Percentiles rank a stretch among this genome's conserved stretches.
These are phyloP conservation scores for Fusarium napiforme DNA, from an alignment of 2,329 filamentous ascomycete species.

Conservation along the genomic window DNA sequence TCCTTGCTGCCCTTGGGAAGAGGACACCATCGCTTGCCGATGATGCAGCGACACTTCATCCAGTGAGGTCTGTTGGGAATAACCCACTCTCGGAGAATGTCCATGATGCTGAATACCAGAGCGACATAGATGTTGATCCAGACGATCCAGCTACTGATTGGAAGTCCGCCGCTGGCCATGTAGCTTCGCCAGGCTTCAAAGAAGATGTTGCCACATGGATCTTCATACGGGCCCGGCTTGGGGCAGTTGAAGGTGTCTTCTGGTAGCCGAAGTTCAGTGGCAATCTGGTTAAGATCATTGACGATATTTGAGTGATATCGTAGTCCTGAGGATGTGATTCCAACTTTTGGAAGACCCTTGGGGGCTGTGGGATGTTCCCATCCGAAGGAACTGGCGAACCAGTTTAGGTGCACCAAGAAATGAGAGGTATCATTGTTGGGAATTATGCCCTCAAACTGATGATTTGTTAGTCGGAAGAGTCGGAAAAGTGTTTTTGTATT, in stretches of 20 bases:
- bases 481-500: not conserved
- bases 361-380: constrained; percentile 44
- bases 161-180: constrained; percentile 23
- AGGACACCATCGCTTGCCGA: constrained; percentile 42
- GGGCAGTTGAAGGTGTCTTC: constrained; percentile 39
- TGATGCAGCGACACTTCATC: constrained; percentile 42
- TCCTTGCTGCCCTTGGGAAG: constrained; percentile 42
- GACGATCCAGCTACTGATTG: constrained; percentile 26
- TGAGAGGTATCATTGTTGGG: constrained; percentile 42
- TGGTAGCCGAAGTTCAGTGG: constrained; percentile 35
- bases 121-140: constrained; percentile 30
- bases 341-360: constrained; percentile 36
- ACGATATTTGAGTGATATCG: constrained; percentile 32
- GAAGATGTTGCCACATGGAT: constrained; percentile 41
- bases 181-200: constrained; percentile 44
- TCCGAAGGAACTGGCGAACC: constrained; percentile 41
- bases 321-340: constrained; percentile 32
- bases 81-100: constrained; percentile 39
- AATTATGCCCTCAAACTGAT: constrained; percentile 42
- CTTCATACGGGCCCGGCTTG: constrained; percentile 22
- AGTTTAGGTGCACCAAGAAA: constrained; percentile 43
- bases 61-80: constrained; percentile 43
- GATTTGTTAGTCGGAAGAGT: constrained; percentile 4
- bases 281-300: constrained; percentile 38
- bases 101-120: constrained; percentile 20